Percentiles rank a stretch among this genome's conserved stretches.
Evolutionary conservation across 1,284 basidiomycete genomes (phyloP).

Genomic region (Gomphus bonarii): DNA sequence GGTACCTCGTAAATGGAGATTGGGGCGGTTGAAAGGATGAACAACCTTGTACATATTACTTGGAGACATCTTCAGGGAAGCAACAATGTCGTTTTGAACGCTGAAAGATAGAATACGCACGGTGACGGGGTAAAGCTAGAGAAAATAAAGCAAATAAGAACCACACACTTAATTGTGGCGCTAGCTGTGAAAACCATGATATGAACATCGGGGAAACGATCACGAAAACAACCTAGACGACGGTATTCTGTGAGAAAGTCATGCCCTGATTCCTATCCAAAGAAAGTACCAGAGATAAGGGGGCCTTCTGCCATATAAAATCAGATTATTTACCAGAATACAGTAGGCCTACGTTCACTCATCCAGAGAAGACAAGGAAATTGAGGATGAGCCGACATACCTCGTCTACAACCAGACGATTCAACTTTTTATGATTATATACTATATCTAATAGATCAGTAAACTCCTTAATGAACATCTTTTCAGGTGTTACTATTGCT

Average conservation of each 20-base stretch:
- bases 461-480: constrained; percentile 48
- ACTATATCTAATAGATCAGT: constrained; percentile 38
- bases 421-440: constrained; percentile 46
- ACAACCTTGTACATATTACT: constrained; percentile 51
- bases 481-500: constrained; percentile 63
- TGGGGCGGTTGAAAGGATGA: constrained; percentile 72
- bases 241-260: constrained; percentile 71
- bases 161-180: constrained; percentile 48
- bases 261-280: constrained; percentile 70
- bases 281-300: not conserved
- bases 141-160: not conserved
- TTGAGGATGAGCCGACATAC: constrained; percentile 28
- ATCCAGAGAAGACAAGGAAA: not conserved
- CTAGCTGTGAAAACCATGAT: constrained; percentile 81
- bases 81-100: constrained; percentile 64
- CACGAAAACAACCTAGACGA: constrained; percentile 59
- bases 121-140: not conserved
- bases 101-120: constrained; percentile 23
- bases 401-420: constrained; percentile 74
- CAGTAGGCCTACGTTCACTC: constrained; percentile 66
- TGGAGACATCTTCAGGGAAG: constrained; percentile 46
- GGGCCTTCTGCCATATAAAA: not conserved
- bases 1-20: constrained; percentile 74
- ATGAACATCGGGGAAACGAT: constrained; percentile 58
- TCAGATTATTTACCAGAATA: constrained; percentile 57